Conservation (phyloP, 1,284 basidiomycete species). For the Irpex sp. region DNA sequence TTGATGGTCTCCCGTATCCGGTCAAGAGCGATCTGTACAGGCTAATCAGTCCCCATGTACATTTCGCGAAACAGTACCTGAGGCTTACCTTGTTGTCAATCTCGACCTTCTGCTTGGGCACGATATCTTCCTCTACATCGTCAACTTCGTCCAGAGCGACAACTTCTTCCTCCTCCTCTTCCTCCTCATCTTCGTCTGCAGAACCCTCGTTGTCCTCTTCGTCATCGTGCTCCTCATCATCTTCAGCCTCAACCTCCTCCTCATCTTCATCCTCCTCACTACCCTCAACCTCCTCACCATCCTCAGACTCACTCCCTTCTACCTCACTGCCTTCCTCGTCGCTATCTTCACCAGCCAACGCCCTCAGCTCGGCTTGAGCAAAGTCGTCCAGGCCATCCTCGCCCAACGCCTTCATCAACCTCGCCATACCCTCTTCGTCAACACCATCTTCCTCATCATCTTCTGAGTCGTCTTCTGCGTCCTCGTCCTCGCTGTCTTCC, state of each 20-base stretch:
- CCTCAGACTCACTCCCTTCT: constrained; percentile 20
- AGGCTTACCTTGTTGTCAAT: constrained; percentile 74
- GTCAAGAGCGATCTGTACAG: constrained; percentile 67
- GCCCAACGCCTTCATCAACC: constrained; percentile 63
- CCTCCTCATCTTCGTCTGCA: constrained; percentile 27
- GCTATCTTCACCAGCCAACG: constrained; percentile 35
- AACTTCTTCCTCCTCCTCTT: constrained; percentile 36
- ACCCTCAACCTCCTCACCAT: constrained; percentile 16
- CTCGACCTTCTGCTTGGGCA: constrained; percentile 78
- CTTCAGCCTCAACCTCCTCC: constrained; percentile 18
- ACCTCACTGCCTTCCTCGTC: constrained; percentile 33
- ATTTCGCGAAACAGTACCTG: constrained; percentile 7
- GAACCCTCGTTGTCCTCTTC: constrained; percentile 18
- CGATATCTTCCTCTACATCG: constrained; percentile 72
- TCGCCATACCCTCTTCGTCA: constrained; percentile 62
- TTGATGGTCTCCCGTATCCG: constrained; percentile 79
- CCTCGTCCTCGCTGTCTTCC: constrained; percentile 12
- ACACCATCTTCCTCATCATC: constrained; percentile 44
- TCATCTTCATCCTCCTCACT: constrained; percentile 29
- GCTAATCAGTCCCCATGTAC: not conserved
- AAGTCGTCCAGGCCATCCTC: constrained; percentile 67
- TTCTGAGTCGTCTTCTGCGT: constrained; percentile 28
- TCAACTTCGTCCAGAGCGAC: constrained; percentile 69
- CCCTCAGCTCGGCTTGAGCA: constrained; percentile 47
- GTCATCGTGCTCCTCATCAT: constrained; percentile 13